These are phyloP conservation scores for Dioszegia hungarica DNA, from an alignment of 768 basidiomycete genomes.

Conservation along the genomic window DNA sequence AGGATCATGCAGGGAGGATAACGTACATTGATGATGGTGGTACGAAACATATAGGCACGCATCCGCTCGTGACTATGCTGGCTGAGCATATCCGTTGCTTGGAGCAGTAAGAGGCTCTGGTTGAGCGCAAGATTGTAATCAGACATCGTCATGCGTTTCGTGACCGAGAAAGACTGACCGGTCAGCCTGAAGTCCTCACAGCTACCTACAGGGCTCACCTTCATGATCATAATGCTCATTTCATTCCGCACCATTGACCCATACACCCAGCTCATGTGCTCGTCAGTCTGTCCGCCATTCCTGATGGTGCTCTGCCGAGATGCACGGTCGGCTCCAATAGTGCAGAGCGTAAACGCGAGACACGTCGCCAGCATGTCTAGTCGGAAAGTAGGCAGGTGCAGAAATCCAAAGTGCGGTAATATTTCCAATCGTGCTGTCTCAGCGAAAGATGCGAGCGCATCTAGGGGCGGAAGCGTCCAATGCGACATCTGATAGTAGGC, in stretches of 20 bases:
- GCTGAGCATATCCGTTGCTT: neutral
- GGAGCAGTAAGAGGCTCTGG: neutral
- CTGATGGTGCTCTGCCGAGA: neutral
- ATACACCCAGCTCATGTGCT: neutral
- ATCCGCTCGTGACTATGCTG: neutral
- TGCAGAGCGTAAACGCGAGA: neutral
- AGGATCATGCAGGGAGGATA: no score
- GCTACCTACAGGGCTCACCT: neutral
- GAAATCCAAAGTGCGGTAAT: neutral
- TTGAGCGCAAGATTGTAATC: neutral
- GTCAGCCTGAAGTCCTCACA: neutral
- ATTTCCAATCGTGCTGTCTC: neutral
- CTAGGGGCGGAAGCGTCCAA: neutral
- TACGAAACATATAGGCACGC: constrained; percentile 1
- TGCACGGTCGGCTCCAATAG: neutral
- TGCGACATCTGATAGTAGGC: constrained; percentile 3
- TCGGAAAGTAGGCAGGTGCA: neutral
- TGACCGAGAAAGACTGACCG: neutral
- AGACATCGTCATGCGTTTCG: neutral
- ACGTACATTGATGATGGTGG: neutral
- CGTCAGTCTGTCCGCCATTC: neutral
- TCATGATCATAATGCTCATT: neutral
- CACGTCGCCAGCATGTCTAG: constrained; percentile 2
- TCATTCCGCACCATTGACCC: constrained; percentile 2
- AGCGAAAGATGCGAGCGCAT: neutral